Conservation (phyloP, 495 filamentous ascomycete genomes). For the Alectoria sarmentosa region DNA sequence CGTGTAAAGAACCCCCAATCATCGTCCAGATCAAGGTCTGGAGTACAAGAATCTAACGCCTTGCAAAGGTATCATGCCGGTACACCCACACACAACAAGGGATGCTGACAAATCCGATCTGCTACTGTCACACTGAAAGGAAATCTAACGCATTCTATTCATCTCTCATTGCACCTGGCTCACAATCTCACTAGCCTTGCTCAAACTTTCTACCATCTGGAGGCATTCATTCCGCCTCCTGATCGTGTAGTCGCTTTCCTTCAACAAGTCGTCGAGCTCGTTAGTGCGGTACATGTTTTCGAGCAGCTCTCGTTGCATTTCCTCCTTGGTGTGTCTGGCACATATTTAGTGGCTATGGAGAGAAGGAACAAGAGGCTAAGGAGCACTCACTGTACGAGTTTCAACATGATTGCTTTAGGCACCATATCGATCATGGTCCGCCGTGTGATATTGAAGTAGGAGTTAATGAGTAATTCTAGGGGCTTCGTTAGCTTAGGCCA, state of each 20-base stretch:
- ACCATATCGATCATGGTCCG: constrained; percentile 99
- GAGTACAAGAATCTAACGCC: background rate
- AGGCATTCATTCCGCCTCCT: constrained; percentile 96
- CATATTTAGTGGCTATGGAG: constrained; percentile 16
- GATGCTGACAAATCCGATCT: constrained; percentile 3
- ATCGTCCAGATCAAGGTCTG: background rate
- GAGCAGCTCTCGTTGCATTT: constrained; percentile 98
- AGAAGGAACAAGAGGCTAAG: background rate
- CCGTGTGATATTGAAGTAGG: constrained; percentile 97
- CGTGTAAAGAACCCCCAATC: background rate
- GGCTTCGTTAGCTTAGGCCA: constrained; percentile 16
- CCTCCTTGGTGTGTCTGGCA: constrained; percentile 82
- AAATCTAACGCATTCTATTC: background rate
- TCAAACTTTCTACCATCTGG: constrained; percentile 94
- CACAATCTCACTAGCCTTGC: constrained; percentile 90
- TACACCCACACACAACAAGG: background rate
- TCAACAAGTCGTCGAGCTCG: constrained; percentile 88
- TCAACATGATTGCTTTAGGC: constrained; percentile 98
- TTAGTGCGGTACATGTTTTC: constrained; percentile 92
- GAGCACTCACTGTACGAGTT: constrained; percentile 75
- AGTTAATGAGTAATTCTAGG: constrained; percentile 85
- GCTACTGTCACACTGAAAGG: background rate
- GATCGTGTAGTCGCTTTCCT: constrained; percentile 96
- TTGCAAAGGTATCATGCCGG: constrained; percentile 7
- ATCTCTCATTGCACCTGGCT: constrained; percentile 76